Evolutionary conservation across 768 basidiomycete genomes (phyloP).

Genomic region (Xerocomus brunneocitrinus): DNA sequence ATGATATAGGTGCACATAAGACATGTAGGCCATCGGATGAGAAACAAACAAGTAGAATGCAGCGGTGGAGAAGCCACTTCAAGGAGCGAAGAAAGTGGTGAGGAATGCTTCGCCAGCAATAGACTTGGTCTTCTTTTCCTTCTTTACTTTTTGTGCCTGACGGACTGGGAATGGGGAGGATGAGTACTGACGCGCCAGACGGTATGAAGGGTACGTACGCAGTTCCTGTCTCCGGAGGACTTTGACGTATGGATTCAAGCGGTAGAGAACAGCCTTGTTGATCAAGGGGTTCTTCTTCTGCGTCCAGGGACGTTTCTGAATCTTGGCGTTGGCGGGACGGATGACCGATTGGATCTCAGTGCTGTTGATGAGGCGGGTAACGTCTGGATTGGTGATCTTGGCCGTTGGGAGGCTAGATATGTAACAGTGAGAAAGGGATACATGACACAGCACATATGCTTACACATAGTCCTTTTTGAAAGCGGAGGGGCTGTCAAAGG

Average conservation of each 20-base stretch:
- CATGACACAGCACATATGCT: constrained; percentile 21
- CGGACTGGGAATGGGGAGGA: constrained; percentile 48
- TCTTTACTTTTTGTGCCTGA: constrained; percentile 57
- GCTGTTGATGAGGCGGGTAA: constrained; percentile 97
- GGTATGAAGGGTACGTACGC: constrained; percentile 47
- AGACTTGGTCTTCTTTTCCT: constrained; percentile 58
- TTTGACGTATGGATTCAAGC: constrained; percentile 98
- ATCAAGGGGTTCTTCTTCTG: constrained; percentile 98
- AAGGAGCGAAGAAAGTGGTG: constrained; percentile 80
- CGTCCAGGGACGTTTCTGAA: constrained; percentile 92
- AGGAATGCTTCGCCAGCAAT: constrained; percentile 82
- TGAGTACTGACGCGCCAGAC: background rate
- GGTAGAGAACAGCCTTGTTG: constrained; percentile 94
- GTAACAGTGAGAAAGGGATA: background rate
- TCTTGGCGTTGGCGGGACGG: constrained; percentile 80
- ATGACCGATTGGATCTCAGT: constrained; percentile 97
- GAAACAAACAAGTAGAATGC: background rate
- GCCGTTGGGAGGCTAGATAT: constrained; percentile 75
- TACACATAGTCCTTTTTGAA: constrained; percentile 90
- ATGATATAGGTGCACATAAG: constrained; percentile 14
- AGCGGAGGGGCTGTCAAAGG: constrained; percentile 80
- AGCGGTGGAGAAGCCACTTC: constrained; percentile 26
- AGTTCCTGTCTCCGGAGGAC: constrained; percentile 85
- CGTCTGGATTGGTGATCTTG: constrained; percentile 96
- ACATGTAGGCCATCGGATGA: constrained; percentile 9